Conservation (phyloP, 495 filamentous ascomycete species). For the Aspergillus cristatus region DNA sequence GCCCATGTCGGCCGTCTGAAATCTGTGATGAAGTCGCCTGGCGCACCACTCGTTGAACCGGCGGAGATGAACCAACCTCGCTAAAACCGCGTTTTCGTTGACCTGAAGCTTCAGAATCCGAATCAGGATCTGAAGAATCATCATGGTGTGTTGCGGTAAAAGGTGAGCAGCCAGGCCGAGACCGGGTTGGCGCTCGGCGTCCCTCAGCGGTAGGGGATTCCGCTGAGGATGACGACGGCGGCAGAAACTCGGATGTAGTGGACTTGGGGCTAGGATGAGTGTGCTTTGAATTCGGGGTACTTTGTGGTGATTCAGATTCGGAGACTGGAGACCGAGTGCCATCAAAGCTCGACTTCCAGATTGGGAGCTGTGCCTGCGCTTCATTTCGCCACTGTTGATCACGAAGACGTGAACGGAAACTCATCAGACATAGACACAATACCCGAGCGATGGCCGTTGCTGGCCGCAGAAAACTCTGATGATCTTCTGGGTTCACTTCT, state of each 20-base stretch:
- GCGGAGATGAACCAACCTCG: constrained; percentile 1
- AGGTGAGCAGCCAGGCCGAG: too few relatives aligned
- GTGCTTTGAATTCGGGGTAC: too few relatives aligned
- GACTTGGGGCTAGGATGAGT: background rate
- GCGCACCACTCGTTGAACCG: background rate
- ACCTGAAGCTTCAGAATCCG: too few relatives aligned
- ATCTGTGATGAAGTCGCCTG: background rate
- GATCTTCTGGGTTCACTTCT: constrained; percentile 12
- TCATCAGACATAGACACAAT: constrained; percentile 23
- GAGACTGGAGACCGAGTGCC: constrained; percentile 14
- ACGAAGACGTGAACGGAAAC: constrained; percentile 12
- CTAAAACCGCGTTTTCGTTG: too few relatives aligned
- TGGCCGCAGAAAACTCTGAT: background rate
- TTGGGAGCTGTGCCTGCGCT: constrained; percentile 6
- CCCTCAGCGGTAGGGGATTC: too few relatives aligned
- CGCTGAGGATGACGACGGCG: too few relatives aligned
- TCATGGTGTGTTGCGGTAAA: too few relatives aligned
- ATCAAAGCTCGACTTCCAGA: constrained; percentile 18
- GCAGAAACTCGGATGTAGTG: background rate
- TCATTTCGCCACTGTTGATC: constrained; percentile 25
- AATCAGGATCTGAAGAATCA: too few relatives aligned
- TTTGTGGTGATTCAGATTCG: constrained; percentile 10
- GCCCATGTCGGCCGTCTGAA: constrained; percentile 1
- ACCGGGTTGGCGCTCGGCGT: too few relatives aligned
- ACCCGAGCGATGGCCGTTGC: constrained; percentile 14